Conservation (phyloP, 1,139 yeast species). For the Geotrichum histeridarum region DNA sequence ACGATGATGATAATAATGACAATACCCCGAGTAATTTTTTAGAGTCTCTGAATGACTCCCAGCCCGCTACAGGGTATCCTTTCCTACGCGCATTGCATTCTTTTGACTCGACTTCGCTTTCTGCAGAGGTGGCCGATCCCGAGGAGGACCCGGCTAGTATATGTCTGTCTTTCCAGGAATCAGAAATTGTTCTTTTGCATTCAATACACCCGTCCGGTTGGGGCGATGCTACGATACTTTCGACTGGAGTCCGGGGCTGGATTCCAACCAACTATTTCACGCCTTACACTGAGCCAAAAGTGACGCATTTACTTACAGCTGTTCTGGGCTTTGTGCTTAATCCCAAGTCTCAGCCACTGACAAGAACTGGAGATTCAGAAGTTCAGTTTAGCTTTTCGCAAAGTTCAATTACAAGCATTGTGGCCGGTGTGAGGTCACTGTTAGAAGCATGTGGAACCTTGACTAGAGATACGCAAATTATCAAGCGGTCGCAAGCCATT, state of each 20-base stretch:
- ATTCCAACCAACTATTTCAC: conserved; percentile 87
- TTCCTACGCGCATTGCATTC: conserved; percentile 61
- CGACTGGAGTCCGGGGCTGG: conserved; percentile 83
- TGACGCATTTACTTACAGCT: conserved; percentile 56
- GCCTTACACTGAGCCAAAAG: conserved; percentile 48
- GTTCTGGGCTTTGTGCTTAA: conserved; percentile 70
- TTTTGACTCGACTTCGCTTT: conserved; percentile 63
- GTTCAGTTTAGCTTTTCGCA: conserved; percentile 36
- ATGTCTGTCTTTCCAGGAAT: conserved; percentile 74
- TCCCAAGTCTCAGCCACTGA: conserved; percentile 42
- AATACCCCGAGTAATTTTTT: conserved; percentile 4
- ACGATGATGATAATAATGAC: conserved; percentile 1
- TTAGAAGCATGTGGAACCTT: conserved; percentile 77
- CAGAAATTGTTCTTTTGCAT: conserved; percentile 82
- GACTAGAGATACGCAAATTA: conserved; percentile 78
- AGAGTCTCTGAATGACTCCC: conserved; percentile 4
- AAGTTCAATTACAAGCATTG: conserved; percentile 50
- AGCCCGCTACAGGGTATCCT: conserved; percentile 25
- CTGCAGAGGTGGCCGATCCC: conserved; percentile 36
- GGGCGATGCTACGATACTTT: conserved; percentile 88
- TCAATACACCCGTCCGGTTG: conserved; percentile 90
- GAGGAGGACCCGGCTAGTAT: conserved; percentile 58
- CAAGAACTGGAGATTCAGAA: conserved; percentile 4
- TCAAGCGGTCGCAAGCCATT: conserved; percentile 62
- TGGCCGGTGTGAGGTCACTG: conserved; percentile 78